Conservation (phyloP, 176 grass and related monocot species). For the Aegilops tauschii region DNA sequence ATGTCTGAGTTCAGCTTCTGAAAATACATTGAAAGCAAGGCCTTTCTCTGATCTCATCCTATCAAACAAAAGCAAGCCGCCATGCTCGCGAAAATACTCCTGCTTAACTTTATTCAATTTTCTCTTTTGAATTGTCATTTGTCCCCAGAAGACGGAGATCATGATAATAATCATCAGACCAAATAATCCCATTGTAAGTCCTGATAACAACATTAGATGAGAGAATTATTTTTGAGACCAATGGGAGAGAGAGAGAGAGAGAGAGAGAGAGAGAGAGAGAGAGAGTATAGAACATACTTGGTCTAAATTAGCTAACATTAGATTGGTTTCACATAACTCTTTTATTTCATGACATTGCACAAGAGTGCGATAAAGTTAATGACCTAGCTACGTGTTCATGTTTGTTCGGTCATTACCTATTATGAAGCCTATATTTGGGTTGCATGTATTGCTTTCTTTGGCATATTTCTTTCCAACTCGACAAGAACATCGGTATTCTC, state of each 20-base stretch:
- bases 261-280: neutral
- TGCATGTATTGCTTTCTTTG: neutral
- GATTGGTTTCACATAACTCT: neutral
- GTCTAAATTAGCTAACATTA: neutral
- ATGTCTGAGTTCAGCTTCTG: constrained; percentile 22
- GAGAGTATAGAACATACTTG: neutral
- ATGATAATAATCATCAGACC: neutral
- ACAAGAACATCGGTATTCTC: constrained; percentile 21
- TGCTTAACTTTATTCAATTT: constrained; percentile 12
- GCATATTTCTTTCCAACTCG: neutral
- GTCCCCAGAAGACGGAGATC: neutral
- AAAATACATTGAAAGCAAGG: constrained; percentile 30
- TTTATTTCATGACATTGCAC: neutral
- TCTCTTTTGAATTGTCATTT: constrained; percentile 6
- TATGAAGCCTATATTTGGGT: neutral
- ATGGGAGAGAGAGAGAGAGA: too few relatives aligned
- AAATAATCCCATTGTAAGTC: neutral
- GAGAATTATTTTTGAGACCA: neutral
- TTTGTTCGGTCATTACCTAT: neutral
- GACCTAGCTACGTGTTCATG: neutral
- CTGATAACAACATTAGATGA: neutral
- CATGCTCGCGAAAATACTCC: constrained; percentile 33
- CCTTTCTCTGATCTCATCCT: constrained; percentile 34
- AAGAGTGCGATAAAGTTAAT: neutral
- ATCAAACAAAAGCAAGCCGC: constrained; percentile 26